Percentiles rank a stretch among this genome's conserved stretches.
These are phyloP conservation scores for Wickerhamomyces bisporus DNA, from an alignment of 805 yeast species.

Conservation along the genomic window DNA sequence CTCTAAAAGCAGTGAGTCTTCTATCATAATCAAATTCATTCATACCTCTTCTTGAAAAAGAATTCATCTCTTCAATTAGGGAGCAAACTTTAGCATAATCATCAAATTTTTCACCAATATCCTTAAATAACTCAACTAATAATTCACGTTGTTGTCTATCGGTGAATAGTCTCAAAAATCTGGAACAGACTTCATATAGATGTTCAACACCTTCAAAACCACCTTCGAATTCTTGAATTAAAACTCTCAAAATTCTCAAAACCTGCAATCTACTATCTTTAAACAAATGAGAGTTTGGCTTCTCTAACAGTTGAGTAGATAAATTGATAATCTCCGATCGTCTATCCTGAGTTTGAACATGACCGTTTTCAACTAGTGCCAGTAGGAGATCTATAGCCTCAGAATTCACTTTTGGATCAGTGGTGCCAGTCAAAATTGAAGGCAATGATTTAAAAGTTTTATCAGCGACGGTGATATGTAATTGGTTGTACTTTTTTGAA, in stretches of 20 bases:
- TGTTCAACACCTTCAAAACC: conserved; percentile 43
- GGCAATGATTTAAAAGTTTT: conserved; percentile 49
- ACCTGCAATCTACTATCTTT: conserved; percentile 50
- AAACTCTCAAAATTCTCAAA: conserved; percentile 48
- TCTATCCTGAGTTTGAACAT: conserved; percentile 49
- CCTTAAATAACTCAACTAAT: conserved; percentile 53
- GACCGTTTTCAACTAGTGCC: conserved; percentile 51
- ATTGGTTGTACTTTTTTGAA: conserved; percentile 39
- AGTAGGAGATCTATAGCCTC: conserved; percentile 46
- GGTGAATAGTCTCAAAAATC: conserved; percentile 50
- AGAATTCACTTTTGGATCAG: conserved; percentile 41
- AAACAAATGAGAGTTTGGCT: conserved; percentile 48
- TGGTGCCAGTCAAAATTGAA: conserved; percentile 32
- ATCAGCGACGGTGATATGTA: conserved; percentile 56
- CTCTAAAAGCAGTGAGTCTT: conserved; percentile 62
- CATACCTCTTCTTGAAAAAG: conserved; percentile 56
- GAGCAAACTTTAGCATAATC: conserved; percentile 41
- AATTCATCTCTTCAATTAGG: conserved; percentile 61
- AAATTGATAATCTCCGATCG: conserved; percentile 50
- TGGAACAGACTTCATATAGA: conserved; percentile 47
- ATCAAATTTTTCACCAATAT: conserved; percentile 49
- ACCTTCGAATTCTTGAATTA: conserved; percentile 51
- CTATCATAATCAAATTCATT: conserved; percentile 77
- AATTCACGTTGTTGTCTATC: conserved; percentile 60
- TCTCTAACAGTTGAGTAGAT: conserved; percentile 54